Percentiles rank a stretch among this genome's conserved stretches.
Evolutionary conservation across 768 basidiomycete genomes (phyloP).

Genomic region (Pleurotus sapidus): DNA sequence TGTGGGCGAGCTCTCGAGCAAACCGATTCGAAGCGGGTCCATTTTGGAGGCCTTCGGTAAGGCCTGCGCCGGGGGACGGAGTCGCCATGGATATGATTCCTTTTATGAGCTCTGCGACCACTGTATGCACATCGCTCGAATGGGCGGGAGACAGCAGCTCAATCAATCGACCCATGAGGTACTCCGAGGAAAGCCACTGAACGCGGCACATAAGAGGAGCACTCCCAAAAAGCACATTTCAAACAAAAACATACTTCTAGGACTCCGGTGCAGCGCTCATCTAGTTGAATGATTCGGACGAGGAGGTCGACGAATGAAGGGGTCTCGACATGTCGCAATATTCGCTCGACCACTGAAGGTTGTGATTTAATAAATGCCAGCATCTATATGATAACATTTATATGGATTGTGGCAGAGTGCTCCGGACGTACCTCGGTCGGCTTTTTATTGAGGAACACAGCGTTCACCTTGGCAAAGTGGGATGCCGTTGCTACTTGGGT

Average conservation of each 20-base stretch:
- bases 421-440: conserved; percentile 67
- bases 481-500: conserved; percentile 84
- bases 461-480: conserved; percentile 93
- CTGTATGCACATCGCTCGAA: conserved; percentile 73
- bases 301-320: conserved; percentile 91
- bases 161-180: conserved; percentile 78
- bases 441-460: conserved; percentile 83
- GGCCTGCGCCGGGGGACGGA: conserved; percentile 74
- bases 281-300: conserved; percentile 84
- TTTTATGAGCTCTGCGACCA: conserved; percentile 90
- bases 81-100: conserved; percentile 93
- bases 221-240: conserved; percentile 21
- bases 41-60: conserved; percentile 67
- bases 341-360: conserved; percentile 74
- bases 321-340: conserved; percentile 83
- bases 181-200: conserved; percentile 87
- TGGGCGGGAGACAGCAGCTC: conserved; percentile 79
- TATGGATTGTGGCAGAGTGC: conserved; percentile 22
- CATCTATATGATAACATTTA: conserved; percentile 58
- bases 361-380: conserved; percentile 86
- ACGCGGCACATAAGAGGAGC: conserved; percentile 26
- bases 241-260: conserved; percentile 68
- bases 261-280: conserved; percentile 82
- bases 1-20: conserved; percentile 81
- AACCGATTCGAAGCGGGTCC: conserved; percentile 82